phyloP scores from a whole-genome alignment of 495 filamentous ascomycete species.

The Barbatosphaeria neglecta region DNA sequence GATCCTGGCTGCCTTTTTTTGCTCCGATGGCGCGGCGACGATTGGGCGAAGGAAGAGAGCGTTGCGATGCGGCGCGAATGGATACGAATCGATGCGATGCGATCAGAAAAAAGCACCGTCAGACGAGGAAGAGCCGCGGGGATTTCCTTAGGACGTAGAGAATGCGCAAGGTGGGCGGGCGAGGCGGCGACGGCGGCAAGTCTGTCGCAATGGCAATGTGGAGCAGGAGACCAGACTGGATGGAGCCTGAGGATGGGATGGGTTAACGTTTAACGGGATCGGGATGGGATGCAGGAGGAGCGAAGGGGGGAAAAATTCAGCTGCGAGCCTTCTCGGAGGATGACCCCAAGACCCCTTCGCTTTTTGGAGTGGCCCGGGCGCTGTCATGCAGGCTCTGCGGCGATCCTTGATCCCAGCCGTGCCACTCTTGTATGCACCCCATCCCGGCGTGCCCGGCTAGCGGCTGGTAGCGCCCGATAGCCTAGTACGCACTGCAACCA shows the following conservation, averaged over 20 bases:
- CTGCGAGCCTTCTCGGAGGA: background rate
- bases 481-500: too few relatives aligned
- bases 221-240: too few relatives aligned
- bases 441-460: background rate
- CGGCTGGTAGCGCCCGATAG: background rate
- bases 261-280: too few relatives aligned
- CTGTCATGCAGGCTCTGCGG: background rate
- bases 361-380: background rate
- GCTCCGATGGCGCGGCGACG: too few relatives aligned
- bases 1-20: too few relatives aligned
- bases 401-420: background rate
- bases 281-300: too few relatives aligned
- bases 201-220: too few relatives aligned
- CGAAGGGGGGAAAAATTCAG: background rate
- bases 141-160: conserved; percentile 8
- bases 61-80: conserved; percentile 1
- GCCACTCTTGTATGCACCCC: too few relatives aligned
- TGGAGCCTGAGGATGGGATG: too few relatives aligned
- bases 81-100: conserved; percentile 9
- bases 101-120: conserved; percentile 14
- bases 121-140: conserved; percentile 17
- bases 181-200: conserved; percentile 12
- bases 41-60: too few relatives aligned
- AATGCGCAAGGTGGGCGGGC: conserved; percentile 12
- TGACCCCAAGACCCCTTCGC: background rate